These are phyloP conservation scores for Pleodorina starrii DNA, from an alignment of 139 green algal genomes.

Conservation along the genomic window DNA sequence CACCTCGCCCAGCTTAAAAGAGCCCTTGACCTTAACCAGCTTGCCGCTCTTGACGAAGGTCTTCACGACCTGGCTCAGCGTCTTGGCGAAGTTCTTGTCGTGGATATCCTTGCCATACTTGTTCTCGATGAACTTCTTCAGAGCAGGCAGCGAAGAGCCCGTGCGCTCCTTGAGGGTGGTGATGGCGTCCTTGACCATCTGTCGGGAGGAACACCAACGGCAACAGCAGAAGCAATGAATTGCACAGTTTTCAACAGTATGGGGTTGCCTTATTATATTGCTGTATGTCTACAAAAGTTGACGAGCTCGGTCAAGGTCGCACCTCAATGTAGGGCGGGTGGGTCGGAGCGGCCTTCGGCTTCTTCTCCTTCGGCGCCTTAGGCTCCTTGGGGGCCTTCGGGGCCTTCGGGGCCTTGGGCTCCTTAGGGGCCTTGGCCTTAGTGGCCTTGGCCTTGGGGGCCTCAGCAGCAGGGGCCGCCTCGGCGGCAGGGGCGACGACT, in stretches of 20 bases:
- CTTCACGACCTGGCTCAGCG: slow-evolving; percentile 65
- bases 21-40: slow-evolving; percentile 83
- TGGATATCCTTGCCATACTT: slow-evolving; percentile 71
- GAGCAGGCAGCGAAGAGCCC: slow-evolving; percentile 78
- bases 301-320: neutral
- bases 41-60: slow-evolving; percentile 69
- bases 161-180: slow-evolving; percentile 83
- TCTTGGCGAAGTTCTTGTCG: slow-evolving; percentile 74
- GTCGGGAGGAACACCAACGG: neutral
- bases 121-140: slow-evolving; percentile 85
- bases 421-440: slow-evolving; percentile 31
- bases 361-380: slow-evolving; percentile 49
- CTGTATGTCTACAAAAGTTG: no score
- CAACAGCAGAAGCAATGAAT: neutral
- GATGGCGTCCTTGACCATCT: slow-evolving; percentile 82
- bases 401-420: slow-evolving; percentile 12
- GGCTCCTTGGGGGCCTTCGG: slow-evolving; percentile 16
- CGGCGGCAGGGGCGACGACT: slow-evolving; percentile 10
- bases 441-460: slow-evolving; percentile 18
- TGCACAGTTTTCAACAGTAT: neutral
- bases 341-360: slow-evolving; percentile 49
- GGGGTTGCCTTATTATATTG: neutral
- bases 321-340: slow-evolving; percentile 63
- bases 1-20: slow-evolving; percentile 80
- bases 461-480: slow-evolving; percentile 6